Base-by-base conservation (phyloP, 495 filamentous ascomycete genomes). In the Evernia prunastri region DNA sequence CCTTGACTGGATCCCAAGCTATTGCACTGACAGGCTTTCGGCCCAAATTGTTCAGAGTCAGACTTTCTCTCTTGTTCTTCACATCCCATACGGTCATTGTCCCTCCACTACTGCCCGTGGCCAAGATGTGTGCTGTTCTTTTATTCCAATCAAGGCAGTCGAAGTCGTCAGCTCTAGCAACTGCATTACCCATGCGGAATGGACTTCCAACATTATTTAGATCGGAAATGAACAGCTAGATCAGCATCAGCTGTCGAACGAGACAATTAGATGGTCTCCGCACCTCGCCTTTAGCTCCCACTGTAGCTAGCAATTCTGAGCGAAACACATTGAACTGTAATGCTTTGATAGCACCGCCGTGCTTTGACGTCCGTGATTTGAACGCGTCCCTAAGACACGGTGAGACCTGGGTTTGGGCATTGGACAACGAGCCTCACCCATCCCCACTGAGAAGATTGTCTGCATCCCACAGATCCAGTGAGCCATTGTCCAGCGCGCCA, bases 11-110 rank as follows among this genome's bases (percentile, higher is more conserved):
- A 70, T 99, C 92, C 94, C 94, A 99, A 25, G 92, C 91, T 63
- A 99, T 91, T 59, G 94, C 87, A 73, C 92, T 96, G 69, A 97
- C 92, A 61, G 93, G 82, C 76, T 96, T 97, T 59, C 94, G 83
- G 67, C 91, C 91, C 71, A 84, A 78, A 74, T 96, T 97, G 78
- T 96, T 97, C 63, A 99, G 78, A 3, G 92, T 96, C 73, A 99
- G 78, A 60, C 90, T 96, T 68, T 96, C 92, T 76, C 93, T 96
- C 82, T 95, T 97, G 0, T 87, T 89, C 80, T 96, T 96, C 51
- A 97, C 84, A 79, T 99, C 94, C 94, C 94, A 99, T 4, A 99
- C 92, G 15, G 94, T 97, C 35, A 97, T 92, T 70, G 96, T 96
- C 15, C 94, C 94, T 25, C 91, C 94, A 68, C 85, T 91, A 72